Evolutionary conservation across 1,284 basidiomycete species (phyloP), one percentile per base, ranked within the genome.

Genomic region (Lignosus rhinocerotis): DNA sequence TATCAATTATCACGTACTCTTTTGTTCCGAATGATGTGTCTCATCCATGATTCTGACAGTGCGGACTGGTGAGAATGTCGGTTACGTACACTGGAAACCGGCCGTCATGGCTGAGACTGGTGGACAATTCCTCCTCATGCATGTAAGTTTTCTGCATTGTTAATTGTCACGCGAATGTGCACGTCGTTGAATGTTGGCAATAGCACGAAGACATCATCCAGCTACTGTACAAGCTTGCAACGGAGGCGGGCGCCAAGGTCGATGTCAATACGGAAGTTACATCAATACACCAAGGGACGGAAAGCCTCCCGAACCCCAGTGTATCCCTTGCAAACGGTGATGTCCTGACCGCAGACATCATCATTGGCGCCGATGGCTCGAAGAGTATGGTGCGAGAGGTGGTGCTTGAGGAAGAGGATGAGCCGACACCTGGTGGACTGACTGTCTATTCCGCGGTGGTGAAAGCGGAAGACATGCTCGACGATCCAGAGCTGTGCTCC

Each of bases 101-200:
- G 79, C 80, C 32, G 75, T 85, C 6, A 75, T 86, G 57, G 70
- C 76, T 53, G 83, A 84, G 59, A 78, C 79, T 0, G 83, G 83
- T 6, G 83, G 78, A 1, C 78, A 82, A 19, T 84, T 83, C 61
- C 67, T 80, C 45, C 67, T 84, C 52, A 64, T 69, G 58, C 66
- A 71, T 52, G 69, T 72, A 59, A 60, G 67, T 46, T 4, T 42
- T 43, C 57, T 53, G 30, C 49, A 53, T 49, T 12, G 41, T n/a
- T 31, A 8, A 53, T 49, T 12, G 41, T n/a, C 34, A 8, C 43
- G 32, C 19, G 38, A 31, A 21, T 30, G 12, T 41, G 21, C 12
- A 11, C 9, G 17, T 45, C 10, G 6, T 45, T 11, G 11, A 30
- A 17, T 2, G 14, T 16, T 58, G n/a, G 42, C 12, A 3, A 12